These are phyloP conservation scores for Fusarium ambrosium DNA, from an alignment of 2,329 filamentous ascomycete genomes.

Conservation along the genomic window DNA sequence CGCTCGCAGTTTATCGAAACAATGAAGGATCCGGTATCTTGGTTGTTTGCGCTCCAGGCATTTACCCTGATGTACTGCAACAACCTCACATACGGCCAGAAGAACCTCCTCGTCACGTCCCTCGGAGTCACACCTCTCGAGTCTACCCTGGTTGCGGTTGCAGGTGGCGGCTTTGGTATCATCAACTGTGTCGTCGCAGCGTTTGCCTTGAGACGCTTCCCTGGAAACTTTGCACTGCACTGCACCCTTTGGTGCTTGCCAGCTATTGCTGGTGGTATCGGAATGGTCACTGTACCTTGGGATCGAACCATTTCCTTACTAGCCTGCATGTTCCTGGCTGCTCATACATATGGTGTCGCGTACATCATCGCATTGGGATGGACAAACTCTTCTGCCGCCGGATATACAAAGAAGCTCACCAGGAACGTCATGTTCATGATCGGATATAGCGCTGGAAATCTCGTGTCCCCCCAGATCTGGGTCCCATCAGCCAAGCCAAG, in stretches of 20 bases:
- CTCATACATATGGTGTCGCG: slow-evolving; percentile 51
- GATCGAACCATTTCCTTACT: slow-evolving; percentile 39
- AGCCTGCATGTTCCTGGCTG: slow-evolving; percentile 44
- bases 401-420: slow-evolving; percentile 60
- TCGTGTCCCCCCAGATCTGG: slow-evolving; percentile 55
- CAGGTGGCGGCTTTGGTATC: slow-evolving; percentile 53
- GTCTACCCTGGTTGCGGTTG: slow-evolving; percentile 55
- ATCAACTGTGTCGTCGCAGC: slow-evolving; percentile 50
- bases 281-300: slow-evolving; percentile 46
- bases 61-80: slow-evolving; percentile 54
- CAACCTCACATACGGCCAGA: slow-evolving; percentile 56
- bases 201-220: slow-evolving; percentile 48
- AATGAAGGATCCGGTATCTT: slow-evolving; percentile 48
- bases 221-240: slow-evolving; percentile 49
- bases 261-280: slow-evolving; percentile 45
- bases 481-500: slow-evolving; percentile 44
- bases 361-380: slow-evolving; percentile 52
- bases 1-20: slow-evolving; percentile 48
- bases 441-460: slow-evolving; percentile 52
- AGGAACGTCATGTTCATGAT: slow-evolving; percentile 57
- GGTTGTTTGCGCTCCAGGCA: slow-evolving; percentile 49
- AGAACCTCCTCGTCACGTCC: slow-evolving; percentile 53
- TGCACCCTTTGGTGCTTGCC: slow-evolving; percentile 45
- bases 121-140: slow-evolving; percentile 55
- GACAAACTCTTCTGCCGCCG: slow-evolving; percentile 53